Evolutionary conservation across 768 basidiomycete species (phyloP).

Genomic region (Leucogyrophana mollusca): DNA sequence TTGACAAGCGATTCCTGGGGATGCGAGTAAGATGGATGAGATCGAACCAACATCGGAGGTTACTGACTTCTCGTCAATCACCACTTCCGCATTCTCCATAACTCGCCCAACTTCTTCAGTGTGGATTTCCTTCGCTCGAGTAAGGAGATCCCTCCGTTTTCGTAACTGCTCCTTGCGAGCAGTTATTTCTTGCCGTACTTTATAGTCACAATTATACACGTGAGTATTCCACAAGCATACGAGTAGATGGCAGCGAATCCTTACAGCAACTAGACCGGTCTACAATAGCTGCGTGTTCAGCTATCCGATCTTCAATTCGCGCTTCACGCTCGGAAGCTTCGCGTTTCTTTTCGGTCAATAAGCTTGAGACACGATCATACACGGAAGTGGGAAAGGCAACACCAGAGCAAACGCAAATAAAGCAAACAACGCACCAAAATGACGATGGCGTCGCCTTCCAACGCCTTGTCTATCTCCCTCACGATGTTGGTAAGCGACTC

Average conservation of each 20-base stretch:
- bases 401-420: conserved; percentile 6
- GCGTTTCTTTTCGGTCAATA: conserved; percentile 49
- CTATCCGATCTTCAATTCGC: conserved; percentile 49
- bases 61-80: conserved; percentile 39
- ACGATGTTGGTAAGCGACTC: conserved; percentile 48
- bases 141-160: conserved; percentile 46
- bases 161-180: conserved; percentile 42
- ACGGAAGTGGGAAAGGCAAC: conserved; percentile 1
- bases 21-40: conserved; percentile 12
- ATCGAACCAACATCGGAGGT: conserved; percentile 2
- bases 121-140: conserved; percentile 39
- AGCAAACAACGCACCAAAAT: conserved; percentile 40
- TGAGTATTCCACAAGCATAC: not conserved
- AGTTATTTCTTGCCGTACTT: conserved; percentile 45
- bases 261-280: conserved; percentile 47
- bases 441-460: conserved; percentile 39
- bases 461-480: conserved; percentile 43
- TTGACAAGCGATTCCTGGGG: conserved; percentile 44
- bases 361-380: conserved; percentile 22
- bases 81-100: conserved; percentile 29
- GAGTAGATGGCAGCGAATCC: conserved; percentile 13
- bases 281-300: conserved; percentile 40
- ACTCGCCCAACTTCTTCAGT: conserved; percentile 25
- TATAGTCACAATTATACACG: not conserved
- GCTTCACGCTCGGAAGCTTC: conserved; percentile 67